Evolutionary conservation across 768 basidiomycete genomes (phyloP).

Genomic region (Floccularia luteovirens): DNA sequence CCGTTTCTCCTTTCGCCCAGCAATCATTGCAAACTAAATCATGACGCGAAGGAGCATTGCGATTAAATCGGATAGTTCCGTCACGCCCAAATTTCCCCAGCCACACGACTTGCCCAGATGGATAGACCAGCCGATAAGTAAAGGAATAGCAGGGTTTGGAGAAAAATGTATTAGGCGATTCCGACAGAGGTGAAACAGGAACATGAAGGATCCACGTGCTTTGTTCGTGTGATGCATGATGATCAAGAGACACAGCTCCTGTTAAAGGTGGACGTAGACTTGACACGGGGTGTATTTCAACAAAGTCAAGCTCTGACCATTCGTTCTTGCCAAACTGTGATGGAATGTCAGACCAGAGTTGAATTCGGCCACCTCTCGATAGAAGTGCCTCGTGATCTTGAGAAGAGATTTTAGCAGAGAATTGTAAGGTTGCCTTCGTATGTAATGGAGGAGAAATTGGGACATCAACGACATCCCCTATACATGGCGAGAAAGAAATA

Average conservation of each 20-base stretch:
- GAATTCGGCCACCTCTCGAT: slow-evolving; percentile 22
- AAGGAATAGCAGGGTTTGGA: slow-evolving; percentile 26
- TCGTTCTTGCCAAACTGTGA: slow-evolving; percentile 11
- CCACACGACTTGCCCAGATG: slow-evolving; percentile 36
- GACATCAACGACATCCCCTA: slow-evolving; percentile 23
- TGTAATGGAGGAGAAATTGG: slow-evolving; percentile 10
- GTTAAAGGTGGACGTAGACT: background rate
- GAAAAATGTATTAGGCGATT: background rate
- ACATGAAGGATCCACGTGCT: slow-evolving; percentile 2
- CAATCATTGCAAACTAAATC: slow-evolving; percentile 8
- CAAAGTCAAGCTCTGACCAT: slow-evolving; percentile 29
- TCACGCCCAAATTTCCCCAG: slow-evolving; percentile 36
- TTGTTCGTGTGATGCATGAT: background rate
- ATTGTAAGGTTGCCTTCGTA: slow-evolving; percentile 19
- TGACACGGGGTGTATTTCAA: background rate
- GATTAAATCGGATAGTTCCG: slow-evolving; percentile 28
- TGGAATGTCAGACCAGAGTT: slow-evolving; percentile 36
- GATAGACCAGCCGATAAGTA: slow-evolving; percentile 42
- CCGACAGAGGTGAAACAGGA: slow-evolving; percentile 5
- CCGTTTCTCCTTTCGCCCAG: slow-evolving; percentile 12
- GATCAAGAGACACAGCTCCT: background rate
- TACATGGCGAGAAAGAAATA: slow-evolving; percentile 29
- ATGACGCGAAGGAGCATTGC: slow-evolving; percentile 3
- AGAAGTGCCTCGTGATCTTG: slow-evolving; percentile 22
- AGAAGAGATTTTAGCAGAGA: slow-evolving; percentile 23